phyloP scores from a whole-genome alignment of 768 basidiomycete genomes.

The Sistotremastrum suecicum region DNA sequence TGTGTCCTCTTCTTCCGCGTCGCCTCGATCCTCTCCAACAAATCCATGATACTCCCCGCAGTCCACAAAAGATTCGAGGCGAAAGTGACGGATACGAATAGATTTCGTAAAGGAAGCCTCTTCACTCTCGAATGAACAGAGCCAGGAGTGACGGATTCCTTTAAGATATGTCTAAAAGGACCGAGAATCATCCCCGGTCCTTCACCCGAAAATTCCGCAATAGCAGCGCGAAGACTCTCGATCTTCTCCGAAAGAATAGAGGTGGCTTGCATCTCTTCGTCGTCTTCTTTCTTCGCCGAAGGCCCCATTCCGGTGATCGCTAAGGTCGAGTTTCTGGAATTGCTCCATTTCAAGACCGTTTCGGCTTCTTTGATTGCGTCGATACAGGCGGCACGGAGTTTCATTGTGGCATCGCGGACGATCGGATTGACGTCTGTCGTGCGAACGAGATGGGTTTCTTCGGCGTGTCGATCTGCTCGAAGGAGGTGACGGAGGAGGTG shows the following conservation, averaged over 20 bases:
- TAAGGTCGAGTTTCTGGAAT: constrained; percentile 20
- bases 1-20: constrained; percentile 22
- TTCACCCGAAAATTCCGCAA: constrained; percentile 19
- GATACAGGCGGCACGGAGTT: constrained; percentile 19
- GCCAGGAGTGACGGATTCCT: constrained; percentile 11
- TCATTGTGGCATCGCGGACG: constrained; percentile 19
- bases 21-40: constrained; percentile 23
- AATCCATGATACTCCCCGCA: constrained; percentile 20
- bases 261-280: not conserved
- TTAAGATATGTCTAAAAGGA: constrained; percentile 28
- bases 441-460: constrained; percentile 24
- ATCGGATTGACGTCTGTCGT: constrained; percentile 22
- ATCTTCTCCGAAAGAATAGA: constrained; percentile 13
- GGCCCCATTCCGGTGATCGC: constrained; percentile 5
- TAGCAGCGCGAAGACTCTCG: constrained; percentile 12
- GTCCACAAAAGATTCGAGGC: constrained; percentile 28
- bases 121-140: constrained; percentile 1
- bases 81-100: constrained; percentile 39
- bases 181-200: constrained; percentile 24
- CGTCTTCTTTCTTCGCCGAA: constrained; percentile 7
- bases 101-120: constrained; percentile 21
- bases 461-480: constrained; percentile 2
- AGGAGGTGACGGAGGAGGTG: not conserved
- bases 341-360: constrained; percentile 18
- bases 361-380: constrained; percentile 14